Evolutionary conservation across 257 asterid species (phyloP).

Genomic region (Salvia splendens): DNA sequence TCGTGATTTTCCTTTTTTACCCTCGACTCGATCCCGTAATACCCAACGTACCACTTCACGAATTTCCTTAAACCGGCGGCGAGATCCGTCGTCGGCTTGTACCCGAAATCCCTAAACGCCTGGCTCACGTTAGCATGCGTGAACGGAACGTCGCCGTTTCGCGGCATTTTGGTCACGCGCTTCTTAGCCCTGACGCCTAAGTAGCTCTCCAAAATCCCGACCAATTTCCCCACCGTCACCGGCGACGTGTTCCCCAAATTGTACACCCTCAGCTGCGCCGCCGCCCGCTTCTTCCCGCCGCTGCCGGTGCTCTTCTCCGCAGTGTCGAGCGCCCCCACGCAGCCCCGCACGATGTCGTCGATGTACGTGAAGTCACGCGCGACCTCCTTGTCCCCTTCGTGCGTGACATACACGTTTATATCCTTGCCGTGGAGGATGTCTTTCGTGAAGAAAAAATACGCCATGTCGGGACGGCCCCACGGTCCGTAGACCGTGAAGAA

Average conservation of each 20-base stretch:
- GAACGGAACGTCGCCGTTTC: slow-evolving; percentile 97
- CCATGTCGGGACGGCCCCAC: slow-evolving; percentile 98
- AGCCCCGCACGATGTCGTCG: slow-evolving; percentile 84
- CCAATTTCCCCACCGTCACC: slow-evolving; percentile 87
- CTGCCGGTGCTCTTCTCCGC: slow-evolving; percentile 97
- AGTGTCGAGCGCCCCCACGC: slow-evolving; percentile 88
- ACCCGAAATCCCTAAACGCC: slow-evolving; percentile 79
- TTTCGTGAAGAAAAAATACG: slow-evolving; percentile 86
- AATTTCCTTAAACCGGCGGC: slow-evolving; percentile 78
- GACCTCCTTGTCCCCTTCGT: slow-evolving; percentile 70
- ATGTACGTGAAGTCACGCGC: slow-evolving; percentile 99
- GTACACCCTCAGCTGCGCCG: slow-evolving; percentile 93
- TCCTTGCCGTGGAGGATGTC: slow-evolving; percentile 73
- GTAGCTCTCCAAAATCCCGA: slow-evolving; percentile 63
- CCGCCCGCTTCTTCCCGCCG: slow-evolving; percentile 78
- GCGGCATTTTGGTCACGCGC: slow-evolving; percentile 76
- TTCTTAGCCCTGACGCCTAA: slow-evolving; percentile 69
- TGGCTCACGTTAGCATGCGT: slow-evolving; percentile 94
- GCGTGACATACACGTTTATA: slow-evolving; percentile 68
- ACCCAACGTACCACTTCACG: slow-evolving; percentile 84
- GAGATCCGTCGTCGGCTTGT: slow-evolving; percentile 88
- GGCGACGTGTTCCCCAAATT: slow-evolving; percentile 90
- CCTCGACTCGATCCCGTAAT: slow-evolving; percentile 83
- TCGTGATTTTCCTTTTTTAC: slow-evolving; percentile 55
- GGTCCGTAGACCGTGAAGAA: slow-evolving; percentile 97